These are phyloP conservation scores for Aphanomyces euteiches DNA, from an alignment of 352 stramenopile genomes.

Conservation along the genomic window DNA sequence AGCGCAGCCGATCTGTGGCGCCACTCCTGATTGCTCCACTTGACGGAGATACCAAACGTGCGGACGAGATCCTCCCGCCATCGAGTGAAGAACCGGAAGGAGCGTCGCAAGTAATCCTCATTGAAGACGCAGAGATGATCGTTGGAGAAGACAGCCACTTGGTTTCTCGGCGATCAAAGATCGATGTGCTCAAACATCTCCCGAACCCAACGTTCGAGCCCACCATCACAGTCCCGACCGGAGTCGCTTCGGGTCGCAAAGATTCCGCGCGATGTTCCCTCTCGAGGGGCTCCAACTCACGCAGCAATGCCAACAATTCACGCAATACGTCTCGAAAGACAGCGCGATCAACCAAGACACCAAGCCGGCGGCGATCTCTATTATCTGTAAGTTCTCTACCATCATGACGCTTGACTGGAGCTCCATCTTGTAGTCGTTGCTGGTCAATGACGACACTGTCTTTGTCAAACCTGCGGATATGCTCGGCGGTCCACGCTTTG, in stretches of 20 bases:
- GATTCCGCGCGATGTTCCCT: too few species aligned
- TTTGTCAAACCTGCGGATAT: neutral
- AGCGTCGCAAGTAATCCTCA: slow-evolving; percentile 25
- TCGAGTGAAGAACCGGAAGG: neutral
- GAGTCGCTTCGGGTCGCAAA: neutral
- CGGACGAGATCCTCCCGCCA: neutral
- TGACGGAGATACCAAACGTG: neutral
- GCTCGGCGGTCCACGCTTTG: slow-evolving; percentile 21
- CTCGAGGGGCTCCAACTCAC: neutral
- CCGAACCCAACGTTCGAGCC: slow-evolving; percentile 14
- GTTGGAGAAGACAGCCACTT: slow-evolving; percentile 24
- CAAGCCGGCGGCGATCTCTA: neutral
- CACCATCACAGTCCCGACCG: neutral
- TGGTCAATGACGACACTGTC: neutral
- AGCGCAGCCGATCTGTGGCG: neutral
- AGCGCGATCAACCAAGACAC: neutral
- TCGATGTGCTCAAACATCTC: slow-evolving; percentile 17
- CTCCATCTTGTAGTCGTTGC: neutral
- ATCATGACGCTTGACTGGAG: too few species aligned
- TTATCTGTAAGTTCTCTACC: too few species aligned
- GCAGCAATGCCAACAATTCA: neutral
- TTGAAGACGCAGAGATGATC: slow-evolving; percentile 21
- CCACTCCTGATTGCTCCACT: slow-evolving; percentile 15
- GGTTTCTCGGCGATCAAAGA: slow-evolving; percentile 22
- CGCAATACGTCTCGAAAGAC: neutral